These are phyloP conservation scores for Pythium insidiosum DNA, from an alignment of 352 stramenopile species.

Conservation along the genomic window DNA sequence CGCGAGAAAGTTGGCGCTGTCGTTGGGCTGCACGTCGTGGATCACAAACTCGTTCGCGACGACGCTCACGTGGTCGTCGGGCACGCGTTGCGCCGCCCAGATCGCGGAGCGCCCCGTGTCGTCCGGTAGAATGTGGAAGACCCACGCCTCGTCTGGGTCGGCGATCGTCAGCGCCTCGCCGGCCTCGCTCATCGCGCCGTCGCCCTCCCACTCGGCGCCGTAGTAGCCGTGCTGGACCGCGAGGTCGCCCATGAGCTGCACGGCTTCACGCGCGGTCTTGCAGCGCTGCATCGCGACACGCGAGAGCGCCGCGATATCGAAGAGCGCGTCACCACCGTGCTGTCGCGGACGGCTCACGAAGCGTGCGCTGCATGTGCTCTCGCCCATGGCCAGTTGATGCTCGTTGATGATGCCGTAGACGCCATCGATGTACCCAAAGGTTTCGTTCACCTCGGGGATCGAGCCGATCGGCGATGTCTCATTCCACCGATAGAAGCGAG, in stretches of 20 bases:
- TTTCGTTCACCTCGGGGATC: constrained; percentile 45
- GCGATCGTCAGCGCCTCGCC: constrained; percentile 85
- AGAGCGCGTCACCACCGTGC: constrained; percentile 69
- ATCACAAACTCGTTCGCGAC: constrained; percentile 93
- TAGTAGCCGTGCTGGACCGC: constrained; percentile 91
- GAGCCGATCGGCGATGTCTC: constrained; percentile 33
- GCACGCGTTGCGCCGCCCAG: constrained; percentile 90
- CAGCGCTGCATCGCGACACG: constrained; percentile 78
- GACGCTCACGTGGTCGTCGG: constrained; percentile 63
- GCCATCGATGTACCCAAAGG: constrained; percentile 63
- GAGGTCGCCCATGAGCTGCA: constrained; percentile 88
- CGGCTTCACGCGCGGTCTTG: constrained; percentile 59
- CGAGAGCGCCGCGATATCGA: constrained; percentile 79
- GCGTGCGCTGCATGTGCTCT: constrained; percentile 54
- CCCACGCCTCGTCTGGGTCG: constrained; percentile 86
- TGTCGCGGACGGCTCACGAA: constrained; percentile 38
- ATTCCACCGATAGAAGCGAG: constrained; percentile 47
- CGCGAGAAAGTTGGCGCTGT: constrained; percentile 80
- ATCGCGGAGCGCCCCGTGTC: constrained; percentile 84
- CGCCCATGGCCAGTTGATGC: constrained; percentile 55
- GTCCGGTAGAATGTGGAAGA: constrained; percentile 93
- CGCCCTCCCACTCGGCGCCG: constrained; percentile 67
- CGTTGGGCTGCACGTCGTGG: constrained; percentile 61
- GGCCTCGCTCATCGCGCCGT: constrained; percentile 45
- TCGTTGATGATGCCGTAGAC: constrained; percentile 70